Conservation (phyloP, 768 basidiomycete genomes). For the Mycena capillaripes region DNA sequence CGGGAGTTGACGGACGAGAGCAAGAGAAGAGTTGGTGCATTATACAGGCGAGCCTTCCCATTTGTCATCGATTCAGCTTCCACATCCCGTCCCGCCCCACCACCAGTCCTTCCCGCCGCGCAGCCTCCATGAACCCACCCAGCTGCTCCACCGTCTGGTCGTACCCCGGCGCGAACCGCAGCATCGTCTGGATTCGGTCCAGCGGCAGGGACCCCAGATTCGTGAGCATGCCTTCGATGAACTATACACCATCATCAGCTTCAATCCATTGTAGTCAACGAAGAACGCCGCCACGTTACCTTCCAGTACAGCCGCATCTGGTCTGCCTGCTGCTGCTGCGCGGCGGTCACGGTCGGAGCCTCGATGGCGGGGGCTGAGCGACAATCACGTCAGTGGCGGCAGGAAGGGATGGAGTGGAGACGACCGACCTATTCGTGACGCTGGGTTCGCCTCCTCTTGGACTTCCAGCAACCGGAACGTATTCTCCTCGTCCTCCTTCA, state of each 20-base stretch:
- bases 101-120: constrained; percentile 83
- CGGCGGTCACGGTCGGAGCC: constrained; percentile 62
- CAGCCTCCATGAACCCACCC: constrained; percentile 83
- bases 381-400: too few relatives aligned
- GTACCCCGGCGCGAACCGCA: constrained; percentile 87
- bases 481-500: constrained; percentile 76
- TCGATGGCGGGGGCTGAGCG: constrained; percentile 47
- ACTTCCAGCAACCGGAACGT: constrained; percentile 77
- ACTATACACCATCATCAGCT: constrained; percentile 56
- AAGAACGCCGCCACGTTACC: constrained; percentile 57
- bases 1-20: too few relatives aligned
- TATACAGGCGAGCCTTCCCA: too few relatives aligned
- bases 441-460: constrained; percentile 59
- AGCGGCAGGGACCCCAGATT: constrained; percentile 83
- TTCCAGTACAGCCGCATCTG: constrained; percentile 94
- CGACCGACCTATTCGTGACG: constrained; percentile 42
- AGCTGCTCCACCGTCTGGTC: constrained; percentile 87
- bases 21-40: too few relatives aligned
- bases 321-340: constrained; percentile 84
- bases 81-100: constrained; percentile 78
- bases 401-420: too few relatives aligned
- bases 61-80: constrained; percentile 55
- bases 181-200: constrained; percentile 91
- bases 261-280: constrained; percentile 5
- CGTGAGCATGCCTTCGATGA: constrained; percentile 92